Evolutionary conservation across 305 asterid species (phyloP).

Genomic region (Fraxinus greggii): DNA sequence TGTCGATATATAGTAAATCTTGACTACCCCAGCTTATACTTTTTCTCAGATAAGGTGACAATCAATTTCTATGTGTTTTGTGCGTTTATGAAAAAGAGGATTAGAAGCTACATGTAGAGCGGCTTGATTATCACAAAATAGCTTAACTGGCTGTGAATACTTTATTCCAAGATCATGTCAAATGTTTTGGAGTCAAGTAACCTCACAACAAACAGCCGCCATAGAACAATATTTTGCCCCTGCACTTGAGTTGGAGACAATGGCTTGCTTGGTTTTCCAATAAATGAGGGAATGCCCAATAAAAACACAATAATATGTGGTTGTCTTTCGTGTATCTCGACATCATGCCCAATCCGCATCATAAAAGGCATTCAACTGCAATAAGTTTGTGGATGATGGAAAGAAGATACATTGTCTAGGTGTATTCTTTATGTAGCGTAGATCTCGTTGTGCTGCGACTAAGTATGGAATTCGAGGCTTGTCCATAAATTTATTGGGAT

Average conservation of each 20-base stretch:
- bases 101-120: not conserved
- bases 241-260: not conserved
- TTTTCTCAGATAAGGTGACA: not conserved
- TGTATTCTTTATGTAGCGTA: not conserved
- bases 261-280: not conserved
- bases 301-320: not conserved
- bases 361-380: not conserved
- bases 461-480: not conserved
- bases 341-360: not conserved
- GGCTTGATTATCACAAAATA: not conserved
- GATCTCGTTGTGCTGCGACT: not conserved
- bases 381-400: not conserved
- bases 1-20: not conserved
- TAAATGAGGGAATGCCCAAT: not conserved
- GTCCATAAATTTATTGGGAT: not conserved
- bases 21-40: not conserved
- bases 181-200: not conserved
- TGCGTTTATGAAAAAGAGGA: not conserved
- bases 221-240: not conserved
- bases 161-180: not conserved
- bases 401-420: not conserved
- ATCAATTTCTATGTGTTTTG: not conserved
- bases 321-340: not conserved
- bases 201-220: not conserved
- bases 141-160: not conserved